These are phyloP conservation scores for Barbarea vulgaris DNA, from an alignment of 345 rosid genomes.

Conservation along the genomic window DNA sequence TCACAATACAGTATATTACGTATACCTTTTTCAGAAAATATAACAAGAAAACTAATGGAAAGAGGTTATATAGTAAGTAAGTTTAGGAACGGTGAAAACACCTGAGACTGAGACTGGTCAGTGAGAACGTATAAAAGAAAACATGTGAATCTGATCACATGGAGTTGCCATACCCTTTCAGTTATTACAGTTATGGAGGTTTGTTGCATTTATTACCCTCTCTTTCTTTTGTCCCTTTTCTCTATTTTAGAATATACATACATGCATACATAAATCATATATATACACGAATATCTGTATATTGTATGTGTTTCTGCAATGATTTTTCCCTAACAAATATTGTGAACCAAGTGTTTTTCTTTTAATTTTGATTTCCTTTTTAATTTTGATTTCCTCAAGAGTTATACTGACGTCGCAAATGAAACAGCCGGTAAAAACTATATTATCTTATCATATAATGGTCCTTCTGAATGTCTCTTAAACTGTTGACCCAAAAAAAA, in stretches of 20 bases:
- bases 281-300: neutral
- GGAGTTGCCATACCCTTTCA: conserved; percentile 45
- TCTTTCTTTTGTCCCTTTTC: conserved; percentile 17
- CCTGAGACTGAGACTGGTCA: conserved; percentile 9
- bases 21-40: neutral
- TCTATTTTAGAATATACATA: neutral
- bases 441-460: conserved; percentile 12
- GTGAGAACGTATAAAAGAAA: neutral
- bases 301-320: neutral
- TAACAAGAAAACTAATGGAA: neutral
- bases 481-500: neutral
- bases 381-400: neutral
- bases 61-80: neutral
- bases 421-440: neutral
- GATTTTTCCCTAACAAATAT: neutral
- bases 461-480: neutral
- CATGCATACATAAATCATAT: neutral
- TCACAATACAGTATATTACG: neutral
- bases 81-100: conserved; percentile 4
- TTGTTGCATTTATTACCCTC: conserved; percentile 31
- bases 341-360: conserved; percentile 30
- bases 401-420: neutral
- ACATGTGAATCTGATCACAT: conserved; percentile 51
- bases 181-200: conserved; percentile 60
- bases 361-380: conserved; percentile 11